Evolutionary conservation across 352 stramenopile genomes (phyloP), one percentile per base, ranked within the genome.

Genomic region (Phytophthora sansomeana): DNA sequence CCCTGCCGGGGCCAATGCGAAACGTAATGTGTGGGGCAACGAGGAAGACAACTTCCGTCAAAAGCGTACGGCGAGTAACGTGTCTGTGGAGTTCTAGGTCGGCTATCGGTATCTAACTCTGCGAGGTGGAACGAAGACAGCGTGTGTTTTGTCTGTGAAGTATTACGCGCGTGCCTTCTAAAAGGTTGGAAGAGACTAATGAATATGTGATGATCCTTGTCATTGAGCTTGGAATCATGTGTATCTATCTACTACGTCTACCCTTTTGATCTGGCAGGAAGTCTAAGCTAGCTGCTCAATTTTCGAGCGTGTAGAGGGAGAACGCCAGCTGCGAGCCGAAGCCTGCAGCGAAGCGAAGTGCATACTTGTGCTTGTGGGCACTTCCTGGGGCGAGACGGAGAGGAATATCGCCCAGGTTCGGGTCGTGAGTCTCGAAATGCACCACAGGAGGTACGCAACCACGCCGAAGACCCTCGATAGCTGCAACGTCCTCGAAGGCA

Each of bases 291-390:
- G 16, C 46, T 47, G 47, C 41, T 77, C 55, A 74, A 26, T 73
- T 53, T 28, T 87, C 91, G 63, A 81, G 76, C 61, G 73, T 89
- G 76, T 99, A 99, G 11, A 99, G 79, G 21, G 95, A 95, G 76
- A 99, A 98, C 14, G 96, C 95, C 8, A 99, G 93, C 67, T 99
- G 97, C 62, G 89, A 98, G 46, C 96, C 96, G 75, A 99, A 99
- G 43, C 97, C 96, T 30, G 96, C 96, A 48, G 95, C 96, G 67
- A 99, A 99, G 41, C 95, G 93, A 30, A 99, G 79, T 7, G 96
- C 96, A 67, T 98, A 99, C 68, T 92, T 92, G 72, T 94, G 83
- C 8, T 76, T 58, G 63, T 98, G 90, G 2, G 47, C 47, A 13
- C 85, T 86, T 36, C 87, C 89, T 4, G 63, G 48, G 2, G 87